Conservation (phyloP, 768 basidiomycete genomes). For the Coprinellus aureogranulatus region DNA sequence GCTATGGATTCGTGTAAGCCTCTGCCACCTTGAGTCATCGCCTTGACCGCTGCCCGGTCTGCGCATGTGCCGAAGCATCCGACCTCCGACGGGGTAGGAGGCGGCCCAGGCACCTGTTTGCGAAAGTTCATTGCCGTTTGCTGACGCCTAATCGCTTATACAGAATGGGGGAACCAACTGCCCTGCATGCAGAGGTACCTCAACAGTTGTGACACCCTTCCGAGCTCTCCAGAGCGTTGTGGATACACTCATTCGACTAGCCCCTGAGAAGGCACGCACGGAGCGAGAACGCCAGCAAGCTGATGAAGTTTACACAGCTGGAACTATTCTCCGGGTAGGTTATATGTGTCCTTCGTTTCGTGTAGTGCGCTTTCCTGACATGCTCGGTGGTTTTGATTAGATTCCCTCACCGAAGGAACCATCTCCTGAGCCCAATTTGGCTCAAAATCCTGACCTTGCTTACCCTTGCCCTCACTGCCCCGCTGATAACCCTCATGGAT, state of each 20-base stretch:
- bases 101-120: neutral
- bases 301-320: slow-evolving; percentile 72
- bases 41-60: too few species aligned
- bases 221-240: slow-evolving; percentile 71
- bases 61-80: neutral
- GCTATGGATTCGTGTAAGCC: slow-evolving; percentile 81
- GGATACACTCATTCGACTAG: slow-evolving; percentile 67
- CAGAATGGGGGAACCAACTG: slow-evolving; percentile 86
- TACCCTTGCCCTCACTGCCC: slow-evolving; percentile 80
- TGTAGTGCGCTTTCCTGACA: neutral
- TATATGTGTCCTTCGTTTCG: neutral
- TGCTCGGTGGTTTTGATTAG: slow-evolving; percentile 32
- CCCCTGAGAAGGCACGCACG: slow-evolving; percentile 65
- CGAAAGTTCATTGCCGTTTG: neutral
- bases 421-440: slow-evolving; percentile 73
- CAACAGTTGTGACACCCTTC: slow-evolving; percentile 68
- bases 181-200: slow-evolving; percentile 73
- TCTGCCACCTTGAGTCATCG: slow-evolving; percentile 10
- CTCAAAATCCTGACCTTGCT: slow-evolving; percentile 60
- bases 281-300: slow-evolving; percentile 76
- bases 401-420: slow-evolving; percentile 73
- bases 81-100: neutral
- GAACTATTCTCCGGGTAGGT: slow-evolving; percentile 62
- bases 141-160: neutral
- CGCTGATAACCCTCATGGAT: slow-evolving; percentile 69